phyloP scores from a whole-genome alignment of 495 filamentous ascomycete species.

The Aspergillus kassunensis region DNA sequence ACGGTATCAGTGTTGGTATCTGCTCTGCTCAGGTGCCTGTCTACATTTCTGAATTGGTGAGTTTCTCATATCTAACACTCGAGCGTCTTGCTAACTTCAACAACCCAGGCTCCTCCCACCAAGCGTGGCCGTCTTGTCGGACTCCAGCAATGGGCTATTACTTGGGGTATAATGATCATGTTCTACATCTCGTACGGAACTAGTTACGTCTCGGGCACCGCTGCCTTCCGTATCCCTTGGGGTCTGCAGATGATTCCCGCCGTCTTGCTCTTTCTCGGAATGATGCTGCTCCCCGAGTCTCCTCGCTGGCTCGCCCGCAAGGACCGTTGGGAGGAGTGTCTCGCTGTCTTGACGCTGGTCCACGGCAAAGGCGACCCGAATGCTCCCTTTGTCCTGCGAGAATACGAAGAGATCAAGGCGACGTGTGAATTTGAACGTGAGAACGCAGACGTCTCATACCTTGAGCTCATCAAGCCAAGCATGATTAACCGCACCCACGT shows the following conservation, averaged over 20 bases:
- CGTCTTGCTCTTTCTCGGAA: conserved; percentile 55
- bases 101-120: conserved; percentile 56
- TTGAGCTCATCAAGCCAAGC: conserved; percentile 63
- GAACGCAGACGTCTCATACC: conserved; percentile 58
- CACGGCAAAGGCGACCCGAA: conserved; percentile 63
- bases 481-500: conserved; percentile 75
- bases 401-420: conserved; percentile 66
- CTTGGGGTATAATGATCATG: conserved; percentile 81
- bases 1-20: conserved; percentile 72
- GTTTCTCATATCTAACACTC: not conserved
- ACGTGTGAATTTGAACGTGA: conserved; percentile 66
- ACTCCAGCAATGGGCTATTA: conserved; percentile 74
- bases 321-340: conserved; percentile 69
- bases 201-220: conserved; percentile 33
- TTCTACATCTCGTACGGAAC: conserved; percentile 45
- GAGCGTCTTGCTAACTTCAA: not conserved
- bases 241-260: conserved; percentile 72
- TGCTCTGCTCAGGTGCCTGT: conserved; percentile 77
- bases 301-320: conserved; percentile 74
- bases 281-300: conserved; percentile 68
- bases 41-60: conserved; percentile 65
- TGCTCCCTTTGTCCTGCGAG: conserved; percentile 58
- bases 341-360: conserved; percentile 58
- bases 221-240: conserved; percentile 71
- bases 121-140: conserved; percentile 69